Evolutionary conservation across 768 basidiomycete species (phyloP), one percentile per base, ranked within the genome.

Genomic region (Tulasnella sp.): DNA sequence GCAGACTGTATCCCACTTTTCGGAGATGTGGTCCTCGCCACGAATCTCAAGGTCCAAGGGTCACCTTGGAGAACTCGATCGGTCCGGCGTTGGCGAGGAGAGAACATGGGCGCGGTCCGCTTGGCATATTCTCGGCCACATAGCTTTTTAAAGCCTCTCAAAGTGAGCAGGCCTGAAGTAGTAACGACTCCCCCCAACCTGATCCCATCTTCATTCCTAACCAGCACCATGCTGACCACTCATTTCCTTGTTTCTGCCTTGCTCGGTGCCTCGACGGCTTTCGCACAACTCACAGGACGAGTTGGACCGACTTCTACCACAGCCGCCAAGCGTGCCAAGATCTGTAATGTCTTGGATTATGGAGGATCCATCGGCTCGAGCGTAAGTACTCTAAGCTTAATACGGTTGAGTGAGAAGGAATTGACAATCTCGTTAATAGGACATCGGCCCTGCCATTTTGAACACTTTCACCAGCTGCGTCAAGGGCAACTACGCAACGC

Each of bases 331-430:
- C 59, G 47, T 12, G 73, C 69, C 4, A 66, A 71, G 14, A 76
- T 79, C 3, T 79, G 79, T 73, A 79, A 77, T 63, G 77, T 78
- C 6, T 75, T 79, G 52, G 72, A 77, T 67, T 79, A 78, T 63
- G 78, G 79, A 2, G 79, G 79, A 5, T 67, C 70, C 34, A 70
- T 79, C 52, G 79, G 78, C 29, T 79, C 79, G 22, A 76, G 72
- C 59, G 75, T 75, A 36, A 40, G 72, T 34, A 36, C 36, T n/a
- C 6, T 68, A n/a, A n/a, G n/a, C 22, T 59, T 9, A 12, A 12
- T 59, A 11, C 52, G 26, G 11, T 67, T 16, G 9, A 22, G 8
- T 29, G 39, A 0, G 12, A 1, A n/a, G 16, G 2, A 22, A 8
- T 39, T 41, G 26, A 39, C 40, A 67, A 19, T 41, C 41, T 40